Base-by-base conservation (phyloP, 768 basidiomycete species). In the Candolleomyces efflorescens region DNA sequence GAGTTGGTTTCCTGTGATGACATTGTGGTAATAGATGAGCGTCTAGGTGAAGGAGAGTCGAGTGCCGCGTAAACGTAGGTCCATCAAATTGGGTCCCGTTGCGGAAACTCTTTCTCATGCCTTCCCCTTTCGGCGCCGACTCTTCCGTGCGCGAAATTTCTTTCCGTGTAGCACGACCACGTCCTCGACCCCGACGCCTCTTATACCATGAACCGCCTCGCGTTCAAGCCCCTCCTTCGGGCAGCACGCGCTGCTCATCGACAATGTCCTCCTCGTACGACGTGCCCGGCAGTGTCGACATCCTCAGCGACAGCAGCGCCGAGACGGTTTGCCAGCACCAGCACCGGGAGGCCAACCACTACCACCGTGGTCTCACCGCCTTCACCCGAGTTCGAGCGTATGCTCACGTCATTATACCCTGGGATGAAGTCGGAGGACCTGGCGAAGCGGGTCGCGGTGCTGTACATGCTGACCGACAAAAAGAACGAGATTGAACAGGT, bases 171-270 rank as follows among this genome's bases (percentile, higher is more conserved):
- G 2, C 32, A 32, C 32, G 32, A 32, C 32, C 32, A 32, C 32
- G 32, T 32, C 32, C 11, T 32, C 32, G 32, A 32, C 32, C 7
- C 7, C 32, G 32, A 32, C 32, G 32, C 32, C 11, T 11, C 11
- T 11, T 32, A 2, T 32, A 32, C 32, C 32, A 32, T 32, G 32
- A 32, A 32, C 32, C 32, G 32, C 32, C 32, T 59, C n/a, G 55
- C 58, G 7, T n/a, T 68, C 50, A 61, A 65, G 38, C 67, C 66
- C 24, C 54, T 68, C 39, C 63, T 71, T 56, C 73, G 72, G 59
- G 65, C 64, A 52, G 61, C 67, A 56, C 69, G 72, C 63, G 66
- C 61, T 12, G 20, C 71, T 65, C 41, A 62, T n/a, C 37, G 53
- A 20, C 53, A 20, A 44, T 44, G 37, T 53, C 7, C 39, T 27